phyloP scores from a whole-genome alignment of 768 basidiomycete genomes.

The Lentinus tigrinus region DNA sequence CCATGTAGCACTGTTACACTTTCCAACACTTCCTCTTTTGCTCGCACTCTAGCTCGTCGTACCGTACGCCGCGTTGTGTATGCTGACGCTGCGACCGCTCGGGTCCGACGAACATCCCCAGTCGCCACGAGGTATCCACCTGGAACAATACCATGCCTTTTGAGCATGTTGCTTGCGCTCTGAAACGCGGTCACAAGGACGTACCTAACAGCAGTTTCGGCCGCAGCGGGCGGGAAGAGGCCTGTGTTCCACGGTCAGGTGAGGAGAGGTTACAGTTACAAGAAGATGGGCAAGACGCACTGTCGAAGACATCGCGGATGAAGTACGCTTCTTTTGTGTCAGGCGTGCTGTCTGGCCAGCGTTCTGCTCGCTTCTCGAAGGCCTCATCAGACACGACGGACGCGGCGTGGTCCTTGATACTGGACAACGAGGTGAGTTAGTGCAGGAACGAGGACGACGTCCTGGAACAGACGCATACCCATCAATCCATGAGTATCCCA shows the following conservation, averaged over 20 bases:
- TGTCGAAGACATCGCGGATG: slow-evolving; percentile 90
- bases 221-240: slow-evolving; percentile 85
- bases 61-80: slow-evolving; percentile 89
- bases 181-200: slow-evolving; percentile 21
- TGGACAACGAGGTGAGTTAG: slow-evolving; percentile 28
- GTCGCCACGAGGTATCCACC: slow-evolving; percentile 93
- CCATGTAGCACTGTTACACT: slow-evolving; percentile 32
- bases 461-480: slow-evolving; percentile 48
- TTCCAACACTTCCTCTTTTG: slow-evolving; percentile 6
- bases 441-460: background rate
- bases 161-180: background rate
- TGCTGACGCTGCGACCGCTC: slow-evolving; percentile 91
- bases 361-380: slow-evolving; percentile 67
- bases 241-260: slow-evolving; percentile 36
- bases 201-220: slow-evolving; percentile 86
- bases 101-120: slow-evolving; percentile 97
- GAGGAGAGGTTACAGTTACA: background rate
- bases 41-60: slow-evolving; percentile 12
- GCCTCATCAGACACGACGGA: slow-evolving; percentile 75
- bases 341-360: slow-evolving; percentile 80
- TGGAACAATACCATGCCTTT: slow-evolving; percentile 28
- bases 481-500: slow-evolving; percentile 99
- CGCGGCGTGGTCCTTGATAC: slow-evolving; percentile 88
- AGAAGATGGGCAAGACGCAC: slow-evolving; percentile 34
- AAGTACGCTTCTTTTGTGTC: slow-evolving; percentile 97